phyloP scores from a whole-genome alignment of 352 stramenopile genomes.

The Achlya hypogyna region DNA sequence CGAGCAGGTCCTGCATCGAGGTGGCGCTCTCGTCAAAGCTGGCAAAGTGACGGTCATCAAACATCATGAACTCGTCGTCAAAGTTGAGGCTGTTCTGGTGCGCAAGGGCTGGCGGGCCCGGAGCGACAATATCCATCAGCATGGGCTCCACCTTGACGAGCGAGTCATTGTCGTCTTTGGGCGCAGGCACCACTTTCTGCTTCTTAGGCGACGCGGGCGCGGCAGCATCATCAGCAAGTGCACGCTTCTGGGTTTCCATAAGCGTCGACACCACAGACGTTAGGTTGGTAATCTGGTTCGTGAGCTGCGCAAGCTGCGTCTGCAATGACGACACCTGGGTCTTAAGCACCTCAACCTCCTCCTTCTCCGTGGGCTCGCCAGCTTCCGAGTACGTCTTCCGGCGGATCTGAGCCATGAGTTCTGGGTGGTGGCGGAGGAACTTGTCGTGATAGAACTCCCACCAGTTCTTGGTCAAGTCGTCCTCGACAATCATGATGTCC shows the following conservation, averaged over 20 bases:
- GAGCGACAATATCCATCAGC: background rate
- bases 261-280: conserved; percentile 16
- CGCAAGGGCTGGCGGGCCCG: background rate
- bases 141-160: background rate
- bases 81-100: conserved; percentile 10
- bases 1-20: background rate
- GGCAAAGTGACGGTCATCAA: conserved; percentile 5
- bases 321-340: conserved; percentile 12
- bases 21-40: conserved; percentile 1
- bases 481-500: conserved; percentile 70
- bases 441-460: conserved; percentile 91
- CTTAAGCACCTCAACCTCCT: conserved; percentile 20
- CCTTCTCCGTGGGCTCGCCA: conserved; percentile 11
- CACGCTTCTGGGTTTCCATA: background rate
- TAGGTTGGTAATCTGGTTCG: conserved; percentile 10
- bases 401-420: conserved; percentile 82
- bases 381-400: conserved; percentile 79
- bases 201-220: background rate
- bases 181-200: background rate
- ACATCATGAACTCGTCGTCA: conserved; percentile 2
- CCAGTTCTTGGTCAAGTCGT: conserved; percentile 79
- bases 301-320: conserved; percentile 15
- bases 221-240: background rate
- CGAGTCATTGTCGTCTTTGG: background rate
- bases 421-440: conserved; percentile 75